Evolutionary conservation across 2,329 filamentous ascomycete genomes (phyloP), one percentile per base, ranked within the genome.

Genomic region (Nigrospora osmanthi): DNA sequence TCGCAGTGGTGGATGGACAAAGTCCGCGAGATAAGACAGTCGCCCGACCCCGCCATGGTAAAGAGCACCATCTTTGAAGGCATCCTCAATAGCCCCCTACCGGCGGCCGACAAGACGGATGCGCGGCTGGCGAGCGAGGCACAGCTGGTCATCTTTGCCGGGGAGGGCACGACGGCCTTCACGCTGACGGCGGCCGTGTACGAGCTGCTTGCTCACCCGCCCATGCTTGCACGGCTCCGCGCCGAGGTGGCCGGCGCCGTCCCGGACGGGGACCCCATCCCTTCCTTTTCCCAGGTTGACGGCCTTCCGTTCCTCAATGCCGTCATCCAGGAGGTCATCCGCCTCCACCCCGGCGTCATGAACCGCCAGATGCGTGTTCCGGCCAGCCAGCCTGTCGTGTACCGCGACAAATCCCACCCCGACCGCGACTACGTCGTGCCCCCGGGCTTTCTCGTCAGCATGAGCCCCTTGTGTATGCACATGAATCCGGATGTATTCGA

Each of bases 271-370:
- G 31, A 40, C 11, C 10, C 36, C 12, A 48, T 47, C 0, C 42
- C 50, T 9, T 46, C 51, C 12, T 28, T 51, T 0, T 16, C 11
- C 3, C 38, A 60, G 31, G 45, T 62, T 1, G 58, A 64, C 11
- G 47, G 46, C 6, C 55, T 64, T 1, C 56, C 60, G 0, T 64
- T 58, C 42, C 54, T 69, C 14, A 47, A 49, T 4, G 65, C 63
- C 1, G 48, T 61, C 6, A 55, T 67, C 28, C 52, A 59, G 3
- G 63, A 67, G 43, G 52, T 50, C 0, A 34, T 71, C 0, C 63
- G 69, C 7, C 42, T 71, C 3, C 63, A 64, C 14, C 63, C 61
- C n/a, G 66, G 64, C 1, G 57, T 67, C 1, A 46, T 58, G 46
- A 51, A 11, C 47, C 54, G 53, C 30, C 60, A 52, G 52, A 52